Base-by-base conservation (phyloP, 306 rosid species). In the Vigna hirtella region DNA sequence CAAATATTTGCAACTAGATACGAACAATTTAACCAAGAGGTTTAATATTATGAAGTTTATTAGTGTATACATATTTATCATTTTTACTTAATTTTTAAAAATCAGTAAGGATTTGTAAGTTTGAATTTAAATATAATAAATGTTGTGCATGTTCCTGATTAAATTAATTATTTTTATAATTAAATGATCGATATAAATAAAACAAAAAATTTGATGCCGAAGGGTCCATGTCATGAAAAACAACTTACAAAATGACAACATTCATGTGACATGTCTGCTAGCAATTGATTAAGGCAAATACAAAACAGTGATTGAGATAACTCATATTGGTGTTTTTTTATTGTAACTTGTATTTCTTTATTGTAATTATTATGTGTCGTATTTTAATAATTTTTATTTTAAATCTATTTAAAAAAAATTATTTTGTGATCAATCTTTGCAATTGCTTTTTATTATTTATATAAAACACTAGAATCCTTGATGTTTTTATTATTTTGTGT, bases 211-310 rank as follows among this genome's bases (percentile, higher is more conserved):
- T 1, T 71, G 76, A 34, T 18, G 17, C 11, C 0, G 1, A 57
- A 48, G 13, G 7, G 4, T 62, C 10, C 26, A 2, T 17, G 49
- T 12, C 18, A 38, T 42, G 67, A 26, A 32, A 48, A 17, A 24
- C 59, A 47, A 16, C 10, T 13, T 14, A 18, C 58, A 15, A 55
- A 36, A 56, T 7, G 85, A 77, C 79, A 77, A 82, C 55, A 47
- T 24, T 71, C 85, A 77, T 52, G 30, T 82, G 82, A 6, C 53
- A 43, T 73, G 45, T 20, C 53, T 82, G 74, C 70, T 70, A 24
- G 53, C 22, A 48, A 71, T 51, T 70, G 5, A 64, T 52, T 32
- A 7, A 51, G 30, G 1, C 26, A 50, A 48, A 55, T 69, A 6
- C 24, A 50, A 45, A 34, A 16, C 45, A 32, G 2, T 32, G 45